These are phyloP conservation scores for Alternaria postmessia DNA, from an alignment of 2,329 filamentous ascomycete genomes.

Conservation along the genomic window DNA sequence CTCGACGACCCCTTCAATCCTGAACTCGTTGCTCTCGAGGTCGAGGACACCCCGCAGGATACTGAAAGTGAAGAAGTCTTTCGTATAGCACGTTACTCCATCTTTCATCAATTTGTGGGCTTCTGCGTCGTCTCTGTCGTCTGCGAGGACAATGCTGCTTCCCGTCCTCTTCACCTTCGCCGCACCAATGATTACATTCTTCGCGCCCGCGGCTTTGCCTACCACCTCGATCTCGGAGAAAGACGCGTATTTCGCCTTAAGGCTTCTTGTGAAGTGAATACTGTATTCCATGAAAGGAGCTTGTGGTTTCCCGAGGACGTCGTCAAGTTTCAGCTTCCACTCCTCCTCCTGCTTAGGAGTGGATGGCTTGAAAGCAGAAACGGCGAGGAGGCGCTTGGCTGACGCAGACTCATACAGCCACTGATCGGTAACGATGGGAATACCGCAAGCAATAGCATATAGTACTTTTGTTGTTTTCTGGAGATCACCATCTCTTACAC, in stretches of 20 bases:
- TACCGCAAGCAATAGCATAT: conserved; percentile 53
- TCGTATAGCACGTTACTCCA: conserved; percentile 51
- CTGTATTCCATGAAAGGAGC: conserved; percentile 58
- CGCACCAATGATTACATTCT: conserved; percentile 27
- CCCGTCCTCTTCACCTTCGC: conserved; percentile 33
- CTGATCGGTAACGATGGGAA: conserved; percentile 56
- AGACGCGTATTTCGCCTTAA: conserved; percentile 41
- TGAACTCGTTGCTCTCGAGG: conserved; percentile 52
- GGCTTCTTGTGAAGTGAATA: conserved; percentile 58
- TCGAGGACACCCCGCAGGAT: conserved; percentile 55
- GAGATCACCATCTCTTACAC: conserved; percentile 51
- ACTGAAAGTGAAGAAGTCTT: conserved; percentile 54
- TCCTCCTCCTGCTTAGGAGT: conserved; percentile 47
- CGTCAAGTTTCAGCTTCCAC: conserved; percentile 49
- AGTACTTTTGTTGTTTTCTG: conserved; percentile 58
- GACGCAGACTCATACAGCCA: conserved; percentile 55
- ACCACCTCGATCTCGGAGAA: conserved; percentile 53
- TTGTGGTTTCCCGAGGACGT: conserved; percentile 45
- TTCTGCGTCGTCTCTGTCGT: conserved; percentile 48
- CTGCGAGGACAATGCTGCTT: conserved; percentile 51
- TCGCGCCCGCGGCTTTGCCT: conserved; percentile 50
- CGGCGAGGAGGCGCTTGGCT: conserved; percentile 47
- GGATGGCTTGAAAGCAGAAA: conserved; percentile 45
- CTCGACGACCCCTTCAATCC: conserved; percentile 19
- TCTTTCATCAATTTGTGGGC: conserved; percentile 42